Base-by-base conservation (phyloP, 1,139 yeast species). In the Diutina ranongensis region DNA sequence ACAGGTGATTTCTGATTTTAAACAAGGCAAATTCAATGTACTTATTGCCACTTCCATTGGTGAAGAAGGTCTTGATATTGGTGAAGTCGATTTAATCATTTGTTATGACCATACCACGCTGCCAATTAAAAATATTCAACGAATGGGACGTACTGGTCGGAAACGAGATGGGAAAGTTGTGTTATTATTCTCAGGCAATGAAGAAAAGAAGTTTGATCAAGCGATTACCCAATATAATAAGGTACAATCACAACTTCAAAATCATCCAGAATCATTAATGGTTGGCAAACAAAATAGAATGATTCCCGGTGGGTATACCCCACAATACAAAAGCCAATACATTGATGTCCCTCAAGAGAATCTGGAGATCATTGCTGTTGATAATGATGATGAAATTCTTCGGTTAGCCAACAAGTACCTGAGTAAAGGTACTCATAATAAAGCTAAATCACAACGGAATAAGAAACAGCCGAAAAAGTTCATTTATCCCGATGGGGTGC, bases 71-170 rank as follows among this genome's bases (percentile, higher is more conserved):
- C 71, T 94, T 50, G 98, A 94, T 68, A 94, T 94, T 52, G 97
- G 98, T 31, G 97, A 94, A 57, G 98, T 94, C 46, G 98, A 94
- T 60, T 61, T 92, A 54, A 92, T 94, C 53, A 73, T 92, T 4
- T 88, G 97, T 57, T 92, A 81, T 61, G 98, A 94, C 56, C 86
- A 95, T 1, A 88, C 97, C 0, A 74, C 88, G 32, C 86, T 96
- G 44, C 97, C 98, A 0, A 92, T 94, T 48, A 86, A 94, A 49
- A 88, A 85, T 55, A 74, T 94, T 44, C 99, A 94, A 60, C 70
- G 99, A 54, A 86, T 94, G 94, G 99, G 99, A 31, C 78, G 99
- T 65, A 94, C 99, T 0, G 99, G 98, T 15, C 81, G 99, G 64
- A 86, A 87, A 57, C 69, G 97, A 52, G 87, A 84, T 52, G 99